Evolutionary conservation across 805 yeast genomes (phyloP).

Genomic region (Ascoidea asiatica): DNA sequence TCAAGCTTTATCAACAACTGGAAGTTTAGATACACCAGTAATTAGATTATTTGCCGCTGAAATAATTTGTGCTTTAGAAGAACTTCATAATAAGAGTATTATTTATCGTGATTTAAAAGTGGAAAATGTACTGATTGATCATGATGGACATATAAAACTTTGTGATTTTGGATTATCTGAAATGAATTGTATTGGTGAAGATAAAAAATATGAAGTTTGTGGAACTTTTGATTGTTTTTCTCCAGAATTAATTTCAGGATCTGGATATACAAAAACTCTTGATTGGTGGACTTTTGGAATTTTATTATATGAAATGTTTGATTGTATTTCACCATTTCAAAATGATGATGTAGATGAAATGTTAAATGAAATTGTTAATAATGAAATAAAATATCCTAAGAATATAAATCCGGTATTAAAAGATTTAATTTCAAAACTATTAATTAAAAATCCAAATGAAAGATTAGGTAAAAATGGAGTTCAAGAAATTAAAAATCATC

Average conservation of each 20-base stretch:
- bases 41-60: slow-evolving; percentile 77
- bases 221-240: slow-evolving; percentile 96
- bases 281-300: slow-evolving; percentile 98
- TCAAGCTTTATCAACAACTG: slow-evolving; percentile 67
- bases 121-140: slow-evolving; percentile 79
- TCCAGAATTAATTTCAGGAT: slow-evolving; percentile 88
- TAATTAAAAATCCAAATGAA: slow-evolving; percentile 46
- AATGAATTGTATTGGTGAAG: slow-evolving; percentile 79
- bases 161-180: slow-evolving; percentile 93
- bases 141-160: slow-evolving; percentile 76
- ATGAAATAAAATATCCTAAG: slow-evolving; percentile 79
- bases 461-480: slow-evolving; percentile 75
- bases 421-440: slow-evolving; percentile 53
- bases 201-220: slow-evolving; percentile 87
- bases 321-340: slow-evolving; percentile 91
- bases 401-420: slow-evolving; percentile 70
- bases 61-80: slow-evolving; percentile 80
- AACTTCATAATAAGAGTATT: slow-evolving; percentile 77
- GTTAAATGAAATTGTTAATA: slow-evolving; percentile 77
- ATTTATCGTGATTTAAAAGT: slow-evolving; percentile 95
- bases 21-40: slow-evolving; percentile 80
- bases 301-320: slow-evolving; percentile 83
- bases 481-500: slow-evolving; percentile 65
- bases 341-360: slow-evolving; percentile 70
- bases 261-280: slow-evolving; percentile 88